Evolutionary conservation across 164 flowering plant species (phyloP).

Genomic region (Taxillus chinensis): DNA sequence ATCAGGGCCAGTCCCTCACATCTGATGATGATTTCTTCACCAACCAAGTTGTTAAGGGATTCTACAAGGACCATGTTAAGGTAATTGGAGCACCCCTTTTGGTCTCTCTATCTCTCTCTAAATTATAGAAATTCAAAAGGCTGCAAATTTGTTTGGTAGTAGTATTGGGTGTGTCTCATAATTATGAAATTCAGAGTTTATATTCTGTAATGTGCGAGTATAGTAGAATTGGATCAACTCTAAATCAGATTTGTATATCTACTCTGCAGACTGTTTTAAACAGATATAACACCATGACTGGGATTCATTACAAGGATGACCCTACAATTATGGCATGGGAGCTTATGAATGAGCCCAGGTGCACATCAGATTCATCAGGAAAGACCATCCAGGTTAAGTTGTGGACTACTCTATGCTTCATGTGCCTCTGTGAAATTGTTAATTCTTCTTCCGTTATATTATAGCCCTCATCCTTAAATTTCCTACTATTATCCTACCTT

Average conservation of each 20-base stretch:
- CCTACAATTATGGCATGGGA: conserved; percentile 96
- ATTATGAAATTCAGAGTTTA: no score
- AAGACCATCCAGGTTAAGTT: conserved; percentile 54
- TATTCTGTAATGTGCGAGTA: no score
- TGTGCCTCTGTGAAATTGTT: not conserved
- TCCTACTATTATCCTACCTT: no score
- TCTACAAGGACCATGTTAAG: conserved; percentile 58
- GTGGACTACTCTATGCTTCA: not conserved
- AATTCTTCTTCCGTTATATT: not conserved
- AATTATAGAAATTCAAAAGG: no score
- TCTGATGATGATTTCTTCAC: conserved; percentile 79
- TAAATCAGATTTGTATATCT: not conserved
- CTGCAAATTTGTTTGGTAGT: no score
- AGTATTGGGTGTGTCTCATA: no score
- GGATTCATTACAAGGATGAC: conserved; percentile 73
- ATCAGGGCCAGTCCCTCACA: conserved; percentile 39
- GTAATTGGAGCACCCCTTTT: conserved; percentile 9
- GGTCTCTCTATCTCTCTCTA: no score
- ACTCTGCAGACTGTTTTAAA: conserved; percentile 49
- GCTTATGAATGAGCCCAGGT: conserved; percentile 91
- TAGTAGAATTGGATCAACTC: not conserved
- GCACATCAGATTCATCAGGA: conserved; percentile 73
- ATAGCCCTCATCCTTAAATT: no score
- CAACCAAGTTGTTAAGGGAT: conserved; percentile 50
- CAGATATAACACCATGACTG: conserved; percentile 53